Percentiles rank a stretch among this genome's conserved stretches.
Evolutionary conservation across 768 basidiomycete species (phyloP).

Genomic region (Antrodiella citrinella): DNA sequence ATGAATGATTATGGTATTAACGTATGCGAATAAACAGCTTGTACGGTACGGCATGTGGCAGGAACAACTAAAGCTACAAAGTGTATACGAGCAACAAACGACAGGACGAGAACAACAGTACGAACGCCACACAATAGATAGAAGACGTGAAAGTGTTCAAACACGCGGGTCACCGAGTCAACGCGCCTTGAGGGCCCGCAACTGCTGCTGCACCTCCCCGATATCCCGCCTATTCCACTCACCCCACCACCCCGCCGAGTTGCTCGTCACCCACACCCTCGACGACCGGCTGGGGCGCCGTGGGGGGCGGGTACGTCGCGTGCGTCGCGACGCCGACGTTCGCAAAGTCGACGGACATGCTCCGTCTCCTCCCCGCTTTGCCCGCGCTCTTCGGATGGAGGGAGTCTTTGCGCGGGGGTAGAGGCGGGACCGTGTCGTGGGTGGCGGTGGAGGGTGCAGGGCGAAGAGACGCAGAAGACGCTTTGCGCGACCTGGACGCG

Average conservation of each 20-base stretch:
- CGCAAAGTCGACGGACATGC: conserved; percentile 14
- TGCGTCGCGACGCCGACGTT: neutral
- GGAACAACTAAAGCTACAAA: no score
- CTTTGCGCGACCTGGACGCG: conserved; percentile 9
- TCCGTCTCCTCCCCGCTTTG: conserved; percentile 2
- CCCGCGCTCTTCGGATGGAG: neutral
- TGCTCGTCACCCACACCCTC: conserved; percentile 16
- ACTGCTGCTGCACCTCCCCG: conserved; percentile 29
- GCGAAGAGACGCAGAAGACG: neutral
- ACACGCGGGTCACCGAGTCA: no score
- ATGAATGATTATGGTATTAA: no score
- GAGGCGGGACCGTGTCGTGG: neutral
- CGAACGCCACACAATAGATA: no score
- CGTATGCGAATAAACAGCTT: no score
- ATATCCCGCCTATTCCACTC: conserved; percentile 35
- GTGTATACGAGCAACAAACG: no score
- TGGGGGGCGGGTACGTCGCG: neutral
- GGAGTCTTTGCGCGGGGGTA: neutral
- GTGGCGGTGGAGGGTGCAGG: no score
- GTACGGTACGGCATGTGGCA: no score
- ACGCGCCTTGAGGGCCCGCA: conserved; percentile 21
- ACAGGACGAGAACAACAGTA: no score
- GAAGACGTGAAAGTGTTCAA: no score
- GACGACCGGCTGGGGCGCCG: conserved; percentile 9
- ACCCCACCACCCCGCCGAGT: conserved; percentile 27